Evolutionary conservation across 768 basidiomycete species (phyloP).

Genomic region (Termitomyces sp.): DNA sequence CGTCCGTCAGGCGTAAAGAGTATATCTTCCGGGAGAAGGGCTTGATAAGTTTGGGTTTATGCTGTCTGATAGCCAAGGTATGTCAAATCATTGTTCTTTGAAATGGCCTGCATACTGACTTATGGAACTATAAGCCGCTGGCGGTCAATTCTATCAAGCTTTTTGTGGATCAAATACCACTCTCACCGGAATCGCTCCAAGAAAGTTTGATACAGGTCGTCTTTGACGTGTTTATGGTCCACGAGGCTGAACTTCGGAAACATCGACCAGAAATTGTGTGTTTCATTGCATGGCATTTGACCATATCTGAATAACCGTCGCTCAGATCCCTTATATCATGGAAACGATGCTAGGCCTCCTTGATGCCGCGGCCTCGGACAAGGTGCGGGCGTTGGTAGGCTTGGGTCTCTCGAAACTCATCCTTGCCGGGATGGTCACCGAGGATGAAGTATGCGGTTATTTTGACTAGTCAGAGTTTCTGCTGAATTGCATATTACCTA

Average conservation of each 20-base stretch:
- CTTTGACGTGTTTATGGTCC: conserved; percentile 85
- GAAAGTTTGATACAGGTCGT: conserved; percentile 69
- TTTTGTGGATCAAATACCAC: conserved; percentile 56
- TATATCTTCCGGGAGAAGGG: conserved; percentile 56
- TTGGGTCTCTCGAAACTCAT: conserved; percentile 85
- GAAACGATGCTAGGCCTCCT: conserved; percentile 31
- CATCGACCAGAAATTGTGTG: conserved; percentile 17
- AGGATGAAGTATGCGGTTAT: conserved; percentile 50
- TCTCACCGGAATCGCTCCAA: conserved; percentile 59
- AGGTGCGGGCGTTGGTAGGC: conserved; percentile 62
- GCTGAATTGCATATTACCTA: conserved; percentile 33
- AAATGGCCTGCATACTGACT: background rate
- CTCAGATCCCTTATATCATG: conserved; percentile 17
- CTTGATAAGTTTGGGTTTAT: conserved; percentile 63
- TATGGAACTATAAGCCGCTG: conserved; percentile 18
- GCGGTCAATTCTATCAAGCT: conserved; percentile 44
- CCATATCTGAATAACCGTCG: background rate
- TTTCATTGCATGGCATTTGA: background rate
- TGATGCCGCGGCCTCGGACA: conserved; percentile 43
- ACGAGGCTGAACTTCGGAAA: conserved; percentile 50
- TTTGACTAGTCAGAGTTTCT: conserved; percentile 12
- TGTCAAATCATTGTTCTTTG: background rate
- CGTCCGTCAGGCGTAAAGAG: conserved; percentile 76
- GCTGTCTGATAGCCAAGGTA: conserved; percentile 70
- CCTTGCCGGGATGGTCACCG: conserved; percentile 67